Conservation (phyloP, 352 stramenopile genomes). For the Elongisporangium prolatum region DNA sequence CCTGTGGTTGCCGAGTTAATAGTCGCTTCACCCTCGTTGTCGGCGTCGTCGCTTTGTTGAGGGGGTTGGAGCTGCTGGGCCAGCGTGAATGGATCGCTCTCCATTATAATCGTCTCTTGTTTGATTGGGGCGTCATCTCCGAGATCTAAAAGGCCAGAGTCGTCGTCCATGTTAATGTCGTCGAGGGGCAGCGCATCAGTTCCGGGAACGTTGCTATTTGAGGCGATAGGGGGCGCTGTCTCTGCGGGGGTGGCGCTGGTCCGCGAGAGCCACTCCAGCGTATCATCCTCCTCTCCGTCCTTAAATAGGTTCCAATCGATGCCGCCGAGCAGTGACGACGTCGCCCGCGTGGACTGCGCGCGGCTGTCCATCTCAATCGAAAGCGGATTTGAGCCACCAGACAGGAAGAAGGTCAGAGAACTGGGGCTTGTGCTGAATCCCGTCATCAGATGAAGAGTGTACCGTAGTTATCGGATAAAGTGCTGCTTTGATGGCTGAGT, state of each 20-base stretch:
- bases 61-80: conserved; percentile 1
- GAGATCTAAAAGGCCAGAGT: not conserved
- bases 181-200: conserved; percentile 22
- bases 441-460: not conserved
- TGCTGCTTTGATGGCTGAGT: not conserved
- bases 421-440: not conserved
- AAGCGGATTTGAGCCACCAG: not conserved
- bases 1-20: conserved; percentile 5
- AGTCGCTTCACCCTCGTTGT: conserved; percentile 9
- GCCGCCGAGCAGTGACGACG: conserved; percentile 19
- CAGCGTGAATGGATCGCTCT: conserved; percentile 1
- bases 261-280: conserved; percentile 54
- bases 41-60: conserved; percentile 11
- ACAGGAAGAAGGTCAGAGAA: not conserved
- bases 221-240: not conserved
- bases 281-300: conserved; percentile 51
- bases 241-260: conserved; percentile 14
- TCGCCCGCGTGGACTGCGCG: conserved; percentile 7
- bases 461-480: not conserved
- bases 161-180: conserved; percentile 29
- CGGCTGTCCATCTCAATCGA: not conserved
- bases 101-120: not conserved
- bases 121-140: conserved; percentile 6
- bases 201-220: not conserved
- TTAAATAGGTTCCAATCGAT: conserved; percentile 74